Base-by-base conservation (phyloP, 108 stramenopile genomes). In the Cyclotella atomus region DNA sequence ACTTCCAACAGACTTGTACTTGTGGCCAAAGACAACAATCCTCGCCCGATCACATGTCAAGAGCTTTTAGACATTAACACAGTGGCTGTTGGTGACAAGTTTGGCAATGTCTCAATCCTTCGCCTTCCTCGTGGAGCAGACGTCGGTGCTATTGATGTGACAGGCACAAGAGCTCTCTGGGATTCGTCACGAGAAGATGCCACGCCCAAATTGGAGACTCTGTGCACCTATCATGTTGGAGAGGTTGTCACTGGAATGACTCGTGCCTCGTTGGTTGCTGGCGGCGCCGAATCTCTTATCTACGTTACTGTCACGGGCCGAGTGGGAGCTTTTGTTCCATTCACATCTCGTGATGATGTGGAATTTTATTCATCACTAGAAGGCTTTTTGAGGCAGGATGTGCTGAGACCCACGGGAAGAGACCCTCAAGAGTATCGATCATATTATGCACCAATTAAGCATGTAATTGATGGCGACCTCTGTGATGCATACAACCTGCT, bases 11-110 rank as follows among this genome's bases (percentile, higher is more conserved):
- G 84, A 16, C 77, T 98, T 53, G 89, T 90, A 52, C 76, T 97
- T 54, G 83, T 99, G 43, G 98, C 97, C 0, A 92, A 89, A 59
- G 99, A 99, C 82, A 83, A 84, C 14, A 84, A 79, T 41, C 94
- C 96, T 7, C 91, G 99, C 19, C 85, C 87, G 12, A 84, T 97
- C 56, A 92, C 95, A 30, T 87, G 86, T 47, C 88, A 91, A 70
- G 95, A 94, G 49, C 81, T 98, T 30, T 82, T 99, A 38, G 99
- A 99, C 76, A 91, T 95, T 79, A 95, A 99, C 77, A 99, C 97
- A 28, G 91, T 97, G 33, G 97, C 97, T 3, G 97, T 93, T 0
- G 96, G 92, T 0, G 98, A 98, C 85, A 98, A 98, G 70, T 98
- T 97, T 75, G 99, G 99, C 24, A 97, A 97, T 76, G 74, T 99